A percentile compares a stretch with the other conserved stretches of the same genome.
Evolutionary conservation across 2,329 filamentous ascomycete genomes (phyloP).

Genomic region (Diaporthe citri): DNA sequence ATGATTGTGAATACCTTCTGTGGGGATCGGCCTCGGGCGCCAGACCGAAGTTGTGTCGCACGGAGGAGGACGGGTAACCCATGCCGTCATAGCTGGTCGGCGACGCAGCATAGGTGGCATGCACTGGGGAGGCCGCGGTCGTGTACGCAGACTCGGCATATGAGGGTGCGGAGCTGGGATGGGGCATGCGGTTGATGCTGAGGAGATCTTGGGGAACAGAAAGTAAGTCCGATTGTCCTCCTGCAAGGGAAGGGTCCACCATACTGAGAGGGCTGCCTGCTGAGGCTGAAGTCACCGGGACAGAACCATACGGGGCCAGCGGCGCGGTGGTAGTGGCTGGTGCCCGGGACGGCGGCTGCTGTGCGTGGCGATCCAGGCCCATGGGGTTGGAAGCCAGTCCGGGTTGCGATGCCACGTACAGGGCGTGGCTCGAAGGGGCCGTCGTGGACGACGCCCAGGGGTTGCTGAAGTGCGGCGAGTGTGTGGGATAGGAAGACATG

Average conservation of each 20-base stretch:
- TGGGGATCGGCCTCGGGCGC: constrained; percentile 66
- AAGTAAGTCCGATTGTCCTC: constrained; percentile 74
- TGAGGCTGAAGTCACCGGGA: constrained; percentile 80
- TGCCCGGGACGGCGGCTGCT: constrained; percentile 58
- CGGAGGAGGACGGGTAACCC: constrained; percentile 77
- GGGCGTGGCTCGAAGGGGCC: constrained; percentile 66
- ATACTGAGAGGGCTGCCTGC: constrained; percentile 77
- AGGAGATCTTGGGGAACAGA: constrained; percentile 81
- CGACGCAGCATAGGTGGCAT: constrained; percentile 74
- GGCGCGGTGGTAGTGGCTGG: constrained; percentile 70
- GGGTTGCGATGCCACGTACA: constrained; percentile 71
- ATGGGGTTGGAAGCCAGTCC: constrained; percentile 69
- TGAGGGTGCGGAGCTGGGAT: constrained; percentile 69
- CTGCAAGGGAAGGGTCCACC: constrained; percentile 68
- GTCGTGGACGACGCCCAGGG: constrained; percentile 79
- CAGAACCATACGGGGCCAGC: constrained; percentile 78
- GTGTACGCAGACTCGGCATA: constrained; percentile 79
- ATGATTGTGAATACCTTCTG: constrained; percentile 87
- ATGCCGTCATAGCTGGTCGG: constrained; percentile 81
- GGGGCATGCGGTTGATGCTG: constrained; percentile 73
- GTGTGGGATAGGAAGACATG: constrained; percentile 76
- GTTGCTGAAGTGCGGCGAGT: constrained; percentile 85
- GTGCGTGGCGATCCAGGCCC: constrained; percentile 66
- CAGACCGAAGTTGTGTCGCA: constrained; percentile 70
- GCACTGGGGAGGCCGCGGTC: constrained; percentile 75